Base-by-base conservation (phyloP, 345 rosid species). In the Eucalyptus marginata region DNA sequence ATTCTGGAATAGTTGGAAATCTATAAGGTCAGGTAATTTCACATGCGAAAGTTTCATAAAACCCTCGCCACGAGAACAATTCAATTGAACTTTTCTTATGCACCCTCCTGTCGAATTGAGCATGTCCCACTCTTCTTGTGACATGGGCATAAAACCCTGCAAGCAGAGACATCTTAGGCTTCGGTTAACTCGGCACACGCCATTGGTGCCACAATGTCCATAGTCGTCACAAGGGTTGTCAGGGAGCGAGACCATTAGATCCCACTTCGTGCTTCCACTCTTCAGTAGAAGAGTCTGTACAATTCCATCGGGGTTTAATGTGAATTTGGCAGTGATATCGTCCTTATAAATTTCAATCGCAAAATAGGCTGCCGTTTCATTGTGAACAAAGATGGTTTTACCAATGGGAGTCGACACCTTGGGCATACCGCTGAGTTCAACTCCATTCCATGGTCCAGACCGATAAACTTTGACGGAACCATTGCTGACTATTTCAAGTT, bases 361-460 rank as follows among this genome's bases (percentile, higher is more conserved):
- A 89, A 86, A 89, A 68, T 89, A 91, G 8, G 87, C 87, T 33
- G 89, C 93, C 0, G 88, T 71, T 54, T 83, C 36, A 7, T 87
- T 79, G 0, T 88, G 68, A 14, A 89, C 31, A 71, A 90, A 87
- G 36, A 36, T 36, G 36, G 36, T 3, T 36, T 36, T 36, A 36
- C 36, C 36, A 36, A 36, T 36, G 3, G 36, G 36, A 36, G 36
- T 36, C 36, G 36, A 36, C 36, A 36, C 36, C 36, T 36, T 36
- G 36, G 36, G 36, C 36, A 36, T 36, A 36, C 36, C 36, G 36
- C 36, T 4, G 36, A 36, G 36, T 36, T 36, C 36, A 36, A 36
- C 36, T 36, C 94, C 96, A 88, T 92, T 93, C 94, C 93, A 93
- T 4, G 94, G 88, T 31, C 94, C 95, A 14, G 87, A 68, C 3